Evolutionary conservation across 2,329 filamentous ascomycete species (phyloP).

Genomic region (Fusarium sp.): DNA sequence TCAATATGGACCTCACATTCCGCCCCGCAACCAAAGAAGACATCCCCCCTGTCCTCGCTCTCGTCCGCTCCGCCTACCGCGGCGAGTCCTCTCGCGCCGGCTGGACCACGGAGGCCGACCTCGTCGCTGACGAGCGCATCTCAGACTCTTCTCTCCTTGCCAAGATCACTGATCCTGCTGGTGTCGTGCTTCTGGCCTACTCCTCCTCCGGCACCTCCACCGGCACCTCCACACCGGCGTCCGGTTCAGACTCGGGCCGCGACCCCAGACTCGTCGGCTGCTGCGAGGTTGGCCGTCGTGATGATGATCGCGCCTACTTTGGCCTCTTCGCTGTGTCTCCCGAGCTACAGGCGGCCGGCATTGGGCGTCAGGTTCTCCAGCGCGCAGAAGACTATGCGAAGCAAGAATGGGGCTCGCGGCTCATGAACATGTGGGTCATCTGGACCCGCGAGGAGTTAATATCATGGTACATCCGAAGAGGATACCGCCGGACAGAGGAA

Average conservation of each 20-base stretch:
- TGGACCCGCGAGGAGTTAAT: constrained; percentile 61
- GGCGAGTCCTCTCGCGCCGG: constrained; percentile 58
- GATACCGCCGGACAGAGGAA: constrained; percentile 59
- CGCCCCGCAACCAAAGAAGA: constrained; percentile 52
- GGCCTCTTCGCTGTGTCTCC: constrained; percentile 66
- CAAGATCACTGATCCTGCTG: constrained; percentile 59
- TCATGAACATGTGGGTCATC: constrained; percentile 63
- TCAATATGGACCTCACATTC: constrained; percentile 38
- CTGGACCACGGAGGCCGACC: constrained; percentile 65
- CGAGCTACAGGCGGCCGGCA: constrained; percentile 58
- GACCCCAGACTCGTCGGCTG: constrained; percentile 56
- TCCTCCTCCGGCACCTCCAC: constrained; percentile 2
- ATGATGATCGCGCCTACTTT: constrained; percentile 57
- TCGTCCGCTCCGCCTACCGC: constrained; percentile 63
- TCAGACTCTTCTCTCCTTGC: constrained; percentile 52
- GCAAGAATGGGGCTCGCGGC: constrained; percentile 50
- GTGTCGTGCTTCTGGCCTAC: constrained; percentile 57
- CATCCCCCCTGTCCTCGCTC: constrained; percentile 52
- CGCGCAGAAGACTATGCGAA: constrained; percentile 59
- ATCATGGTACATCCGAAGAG: constrained; percentile 62
- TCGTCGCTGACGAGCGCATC: constrained; percentile 62
- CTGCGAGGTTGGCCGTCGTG: constrained; percentile 58
- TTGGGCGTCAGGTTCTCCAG: constrained; percentile 60
- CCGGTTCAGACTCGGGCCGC: constrained; percentile 35
- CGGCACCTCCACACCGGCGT: constrained; percentile 24